Conservation (phyloP, 1,139 yeast genomes). For the Kodamaea sp. region DNA sequence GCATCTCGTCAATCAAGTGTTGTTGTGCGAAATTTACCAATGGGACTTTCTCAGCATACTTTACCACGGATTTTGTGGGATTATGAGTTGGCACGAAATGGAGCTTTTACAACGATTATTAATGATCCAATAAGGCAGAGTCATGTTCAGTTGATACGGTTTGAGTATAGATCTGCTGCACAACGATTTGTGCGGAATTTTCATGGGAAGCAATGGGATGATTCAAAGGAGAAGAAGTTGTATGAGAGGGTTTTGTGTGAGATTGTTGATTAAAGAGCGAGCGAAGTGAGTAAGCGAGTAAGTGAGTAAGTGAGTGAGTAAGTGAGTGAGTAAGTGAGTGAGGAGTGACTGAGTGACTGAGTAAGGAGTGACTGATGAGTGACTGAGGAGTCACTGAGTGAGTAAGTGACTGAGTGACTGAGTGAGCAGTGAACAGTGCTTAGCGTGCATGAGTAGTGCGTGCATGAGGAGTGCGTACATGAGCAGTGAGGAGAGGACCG, state of each 20-base stretch:
- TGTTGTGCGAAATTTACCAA: constrained; percentile 38
- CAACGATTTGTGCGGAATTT: constrained; percentile 50
- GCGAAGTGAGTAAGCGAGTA: too few relatives aligned
- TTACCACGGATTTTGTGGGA: constrained; percentile 38
- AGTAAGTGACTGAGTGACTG: too few relatives aligned
- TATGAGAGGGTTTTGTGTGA: constrained; percentile 43
- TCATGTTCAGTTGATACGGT: constrained; percentile 40
- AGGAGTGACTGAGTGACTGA: too few relatives aligned
- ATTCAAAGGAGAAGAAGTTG: constrained; percentile 27
- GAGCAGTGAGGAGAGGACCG: too few relatives aligned
- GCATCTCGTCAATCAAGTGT: constrained; percentile 22
- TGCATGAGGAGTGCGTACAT: too few relatives aligned
- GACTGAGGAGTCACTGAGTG: too few relatives aligned
- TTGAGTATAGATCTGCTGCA: constrained; percentile 49
- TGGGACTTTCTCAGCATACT: constrained; percentile 33
- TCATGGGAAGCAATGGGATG: constrained; percentile 48
- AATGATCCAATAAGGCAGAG: constrained; percentile 28
- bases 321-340: too few relatives aligned
- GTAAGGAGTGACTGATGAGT: too few relatives aligned
- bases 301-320: too few relatives aligned
- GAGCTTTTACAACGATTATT: constrained; percentile 21
- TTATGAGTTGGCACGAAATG: constrained; percentile 28
- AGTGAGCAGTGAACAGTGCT: too few relatives aligned
- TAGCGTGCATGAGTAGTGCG: too few relatives aligned
- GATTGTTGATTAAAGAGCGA: constrained; percentile 24